Conservation (phyloP, 2,329 filamentous ascomycete species). For the Neonectria ditissima region DNA sequence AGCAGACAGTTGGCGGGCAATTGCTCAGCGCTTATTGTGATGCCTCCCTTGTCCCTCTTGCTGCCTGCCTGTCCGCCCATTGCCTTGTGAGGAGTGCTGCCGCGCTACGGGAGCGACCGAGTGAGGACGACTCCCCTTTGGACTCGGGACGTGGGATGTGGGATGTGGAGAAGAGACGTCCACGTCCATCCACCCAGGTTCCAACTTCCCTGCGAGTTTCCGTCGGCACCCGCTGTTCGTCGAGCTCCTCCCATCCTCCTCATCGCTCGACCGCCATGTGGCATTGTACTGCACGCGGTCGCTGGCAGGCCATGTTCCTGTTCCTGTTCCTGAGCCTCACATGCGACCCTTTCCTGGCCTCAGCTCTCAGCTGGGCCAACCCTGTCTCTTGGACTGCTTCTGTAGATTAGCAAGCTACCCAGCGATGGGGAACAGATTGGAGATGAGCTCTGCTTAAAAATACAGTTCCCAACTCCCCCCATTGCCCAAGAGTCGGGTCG, state of each 20-base stretch:
- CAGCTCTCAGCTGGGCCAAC: conserved; percentile 13
- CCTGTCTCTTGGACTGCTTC: conserved; percentile 14
- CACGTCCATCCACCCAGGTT: conserved; percentile 11
- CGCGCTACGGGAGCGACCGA: background rate
- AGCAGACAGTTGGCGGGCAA: conserved; percentile 9
- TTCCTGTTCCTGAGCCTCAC: conserved; percentile 23
- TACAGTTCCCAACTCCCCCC: conserved; percentile 31
- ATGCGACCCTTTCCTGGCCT: conserved; percentile 8
- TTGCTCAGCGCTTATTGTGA: conserved; percentile 10
- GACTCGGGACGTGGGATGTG: conserved; percentile 16
- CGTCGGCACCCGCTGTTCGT: conserved; percentile 7
- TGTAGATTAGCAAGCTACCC: conserved; percentile 13
- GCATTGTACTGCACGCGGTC: conserved; percentile 27
- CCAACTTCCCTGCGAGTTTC: conserved; percentile 16
- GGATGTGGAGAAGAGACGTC: conserved; percentile 20
- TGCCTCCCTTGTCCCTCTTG: background rate
- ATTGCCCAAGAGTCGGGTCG: conserved; percentile 22
- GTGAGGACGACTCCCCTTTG: conserved; percentile 7
- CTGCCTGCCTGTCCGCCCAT: background rate
- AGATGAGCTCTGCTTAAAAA: conserved; percentile 41
- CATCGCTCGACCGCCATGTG: conserved; percentile 39
- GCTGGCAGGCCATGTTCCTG: conserved; percentile 25
- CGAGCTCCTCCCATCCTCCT: conserved; percentile 5
- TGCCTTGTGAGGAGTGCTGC: background rate
- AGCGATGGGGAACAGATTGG: conserved; percentile 20